Evolutionary conservation across 2,329 filamentous ascomycete species (phyloP), one percentile per base, ranked within the genome.

Genomic region (Phialophora tarda): DNA sequence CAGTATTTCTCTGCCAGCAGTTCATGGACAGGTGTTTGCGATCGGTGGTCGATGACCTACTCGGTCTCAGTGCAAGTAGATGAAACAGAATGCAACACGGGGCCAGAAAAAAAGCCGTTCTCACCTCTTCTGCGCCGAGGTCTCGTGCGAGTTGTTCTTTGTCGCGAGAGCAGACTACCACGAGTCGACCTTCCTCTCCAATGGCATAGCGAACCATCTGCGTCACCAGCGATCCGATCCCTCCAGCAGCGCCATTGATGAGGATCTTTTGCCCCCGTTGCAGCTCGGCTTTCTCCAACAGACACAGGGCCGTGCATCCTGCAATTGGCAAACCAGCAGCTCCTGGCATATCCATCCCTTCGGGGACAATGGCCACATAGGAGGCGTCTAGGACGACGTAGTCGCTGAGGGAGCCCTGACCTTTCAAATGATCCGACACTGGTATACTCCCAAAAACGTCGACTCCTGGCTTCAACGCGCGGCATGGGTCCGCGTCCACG

Each of bases 211-310:
- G 24, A 21, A 53, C 48, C 59, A 55, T 62, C 47, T 62, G 44
- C 28, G 30, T 53, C 8, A 62, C n/a, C 41, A 62, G 11, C 12
- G 44, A 62, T 21, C 59, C 59, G 6, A 62, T 55, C 6, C 59
- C 59, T 24, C 59, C 59, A 53, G 48, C 59, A 17, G 59, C 59
- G 7, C 59, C 59, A 55, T 55, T 62, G 23, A 62, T 12, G 7
- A 62, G 32, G 17, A 62, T 28, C 32, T 23, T 62, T 17, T 32
- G 14, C 12, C 59, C 48, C 6, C 17, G 47, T 34, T n/a, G n/a
- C 44, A 60, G 21, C 5, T 34, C 17, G 8, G 48, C 59, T 6
- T 30, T 24, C 3, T 62, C 59, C 30, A 54, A 1, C 1, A 62
- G 23, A 26, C 38, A 34, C 3, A 55, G 23, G 5, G 59, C 59